Evolutionary conservation across 2,329 filamentous ascomycete genomes (phyloP), one percentile per base, ranked within the genome.

Genomic region (Cladosporium sp.): DNA sequence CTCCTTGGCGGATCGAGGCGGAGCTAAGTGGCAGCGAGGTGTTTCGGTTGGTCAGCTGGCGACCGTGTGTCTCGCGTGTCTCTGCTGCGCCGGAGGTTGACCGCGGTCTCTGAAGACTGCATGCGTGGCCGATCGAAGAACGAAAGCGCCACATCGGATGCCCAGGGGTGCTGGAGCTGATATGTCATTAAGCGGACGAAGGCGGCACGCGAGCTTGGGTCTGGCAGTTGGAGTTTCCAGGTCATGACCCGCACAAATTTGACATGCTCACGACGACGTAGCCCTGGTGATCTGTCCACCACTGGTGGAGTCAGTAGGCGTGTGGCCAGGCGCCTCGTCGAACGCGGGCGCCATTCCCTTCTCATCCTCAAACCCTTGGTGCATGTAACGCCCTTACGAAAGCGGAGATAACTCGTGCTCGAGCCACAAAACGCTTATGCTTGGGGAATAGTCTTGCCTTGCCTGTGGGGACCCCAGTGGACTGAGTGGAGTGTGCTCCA

Each of bases 341-440:
- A 38, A 28, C 49, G 61, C 61, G 61, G 61, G 51, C 61, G 61
- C 61, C 61, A 57, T 64, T 55, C 61, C 61, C 18, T 57, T 57
- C 61, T 55, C 51, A 64, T 64, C 61, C 51, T 28, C 61, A 28
- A 55, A 47, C 61, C 61, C 61, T 64, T 64, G 61, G 61, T 64
- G 61, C 61, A 64, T 55, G 61, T 57, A 57, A 64, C 49, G 49
- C 49, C 60, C 51, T 57, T 51, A 26, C 41, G 55, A 64, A 64
- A 64, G 61, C 61, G 61, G 61, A 64, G 61, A 64, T 64, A 64
- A 64, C 61, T 64, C 61, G 61, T 64, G 61, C 61, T 64, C 61
- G 61, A 64, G 61, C 61, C 61, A 64, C 60, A 63, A 44, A 47
- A 62, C 32, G 60, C 58, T 60, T 30, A 55, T 49, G 58, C 60